Conservation (phyloP, 257 asterid genomes). For the Paulownia fortunei region DNA sequence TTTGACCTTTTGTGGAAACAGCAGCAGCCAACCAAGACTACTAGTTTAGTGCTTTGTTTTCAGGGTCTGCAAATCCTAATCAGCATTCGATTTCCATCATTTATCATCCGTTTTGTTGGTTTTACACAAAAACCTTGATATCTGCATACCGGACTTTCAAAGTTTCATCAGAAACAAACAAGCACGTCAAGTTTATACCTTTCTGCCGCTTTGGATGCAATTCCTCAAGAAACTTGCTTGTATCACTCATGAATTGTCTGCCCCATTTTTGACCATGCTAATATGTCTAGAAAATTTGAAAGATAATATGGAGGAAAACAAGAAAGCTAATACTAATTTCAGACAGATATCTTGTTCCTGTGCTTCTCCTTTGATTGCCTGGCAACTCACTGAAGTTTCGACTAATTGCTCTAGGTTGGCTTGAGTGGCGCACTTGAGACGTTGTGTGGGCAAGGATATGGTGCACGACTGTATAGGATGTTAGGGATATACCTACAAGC, state of each 20-base stretch:
- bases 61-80: no score
- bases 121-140: no score
- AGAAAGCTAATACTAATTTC: not conserved
- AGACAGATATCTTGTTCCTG: not conserved
- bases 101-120: no score
- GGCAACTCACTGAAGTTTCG: not conserved
- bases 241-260: no score
- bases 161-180: not conserved
- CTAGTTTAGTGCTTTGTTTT: no score
- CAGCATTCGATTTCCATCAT: no score
- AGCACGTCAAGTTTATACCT: not conserved
- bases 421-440: constrained; percentile 84
- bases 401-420: constrained; percentile 51
- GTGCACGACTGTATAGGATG: constrained; percentile 58
- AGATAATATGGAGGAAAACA: not conserved
- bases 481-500: constrained; percentile 72
- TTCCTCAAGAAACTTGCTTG: not conserved
- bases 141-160: not conserved
- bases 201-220: no score
- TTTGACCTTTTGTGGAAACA: not conserved
- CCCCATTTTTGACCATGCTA: no score
- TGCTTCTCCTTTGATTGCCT: not conserved
- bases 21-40: not conserved
- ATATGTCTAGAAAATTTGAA: not conserved
- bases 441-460: constrained; percentile 77